Conservation (phyloP, 306 rosid species). For the Vigna angularis region DNA sequence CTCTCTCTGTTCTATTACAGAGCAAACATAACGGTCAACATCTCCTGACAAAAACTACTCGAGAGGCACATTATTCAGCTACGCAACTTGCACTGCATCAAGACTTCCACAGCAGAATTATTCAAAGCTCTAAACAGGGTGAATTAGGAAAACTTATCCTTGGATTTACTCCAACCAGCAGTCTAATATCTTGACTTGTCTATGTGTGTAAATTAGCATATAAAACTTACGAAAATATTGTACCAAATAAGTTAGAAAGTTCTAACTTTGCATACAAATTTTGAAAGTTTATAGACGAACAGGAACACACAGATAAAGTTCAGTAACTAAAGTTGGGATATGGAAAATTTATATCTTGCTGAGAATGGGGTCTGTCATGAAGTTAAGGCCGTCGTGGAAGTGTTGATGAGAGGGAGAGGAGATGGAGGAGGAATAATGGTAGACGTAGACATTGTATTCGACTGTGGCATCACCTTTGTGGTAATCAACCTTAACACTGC, state of each 20-base stretch:
- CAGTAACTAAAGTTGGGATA: background rate
- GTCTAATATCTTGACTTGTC: no score
- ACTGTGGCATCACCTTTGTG: constrained; percentile 55
- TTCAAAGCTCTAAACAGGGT: no score
- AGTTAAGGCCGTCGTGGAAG: background rate
- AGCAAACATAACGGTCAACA: no score
- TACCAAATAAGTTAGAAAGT: background rate
- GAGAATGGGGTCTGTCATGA: constrained; percentile 1
- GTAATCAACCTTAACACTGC: constrained; percentile 25
- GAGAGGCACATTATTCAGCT: no score
- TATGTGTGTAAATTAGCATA: no score
- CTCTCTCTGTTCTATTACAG: no score
- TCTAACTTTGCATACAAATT: background rate
- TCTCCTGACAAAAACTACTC: no score
- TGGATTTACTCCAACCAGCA: no score
- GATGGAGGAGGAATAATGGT: constrained; percentile 49
- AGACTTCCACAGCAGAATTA: no score
- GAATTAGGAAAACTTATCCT: no score
- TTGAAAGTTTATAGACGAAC: background rate
- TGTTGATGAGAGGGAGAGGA: background rate
- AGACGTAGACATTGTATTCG: constrained; percentile 70
- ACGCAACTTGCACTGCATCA: no score
- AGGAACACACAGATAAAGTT: background rate
- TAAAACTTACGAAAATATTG: background rate
- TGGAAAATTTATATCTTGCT: background rate